Evolutionary conservation across 1,139 yeast species (phyloP), one percentile per base, ranked within the genome.

Genomic region (Blastobotrys niveus): DNA sequence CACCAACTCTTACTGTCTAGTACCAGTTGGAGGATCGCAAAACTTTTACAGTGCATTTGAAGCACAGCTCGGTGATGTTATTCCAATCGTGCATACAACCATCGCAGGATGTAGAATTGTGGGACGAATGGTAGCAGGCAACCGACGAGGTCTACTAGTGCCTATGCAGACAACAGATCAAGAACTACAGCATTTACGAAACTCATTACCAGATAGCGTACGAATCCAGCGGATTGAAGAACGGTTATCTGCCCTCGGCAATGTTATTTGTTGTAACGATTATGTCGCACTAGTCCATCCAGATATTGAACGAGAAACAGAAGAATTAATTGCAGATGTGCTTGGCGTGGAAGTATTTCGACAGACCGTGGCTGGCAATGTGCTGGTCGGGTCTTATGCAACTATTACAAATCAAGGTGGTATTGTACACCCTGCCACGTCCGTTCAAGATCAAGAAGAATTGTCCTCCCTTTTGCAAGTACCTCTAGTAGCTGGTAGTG

Each of bases 161-260:
- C 99, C 99, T 50, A 86, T 95, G 24, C 96, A 89, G 67, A 93
- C 98, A 42, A 87, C 97, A n/a, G 99, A 93, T 66, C 98, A 91
- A 70, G 99, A 93, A 68, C 79, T 93, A 58, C 93, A 88, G 82
- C 98, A 93, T 69, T 72, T 93, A 63, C 80, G 99, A 77, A 93
- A 93, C 72, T 82, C 95, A 51, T 76, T 93, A 58, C 99, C 99
- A n/a, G 98, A 93, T 60, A 68, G 82, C 42, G 96, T 93, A 54
- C 88, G 85, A 69, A 87, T 93, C 59, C 98, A 93, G 72, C 80
- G 99, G 67, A 96, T 93, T 37, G 98, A 93, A 70, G 99, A 93
- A 71, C 80, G 98, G 63, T 74, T 93, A 54, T 84, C 95, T 39
- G 98, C 99, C 9, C 72, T 93, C 54, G 99, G 99, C 57, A 93